Conservation (phyloP, 352 stramenopile genomes). For the Phytophthora megakarya region DNA sequence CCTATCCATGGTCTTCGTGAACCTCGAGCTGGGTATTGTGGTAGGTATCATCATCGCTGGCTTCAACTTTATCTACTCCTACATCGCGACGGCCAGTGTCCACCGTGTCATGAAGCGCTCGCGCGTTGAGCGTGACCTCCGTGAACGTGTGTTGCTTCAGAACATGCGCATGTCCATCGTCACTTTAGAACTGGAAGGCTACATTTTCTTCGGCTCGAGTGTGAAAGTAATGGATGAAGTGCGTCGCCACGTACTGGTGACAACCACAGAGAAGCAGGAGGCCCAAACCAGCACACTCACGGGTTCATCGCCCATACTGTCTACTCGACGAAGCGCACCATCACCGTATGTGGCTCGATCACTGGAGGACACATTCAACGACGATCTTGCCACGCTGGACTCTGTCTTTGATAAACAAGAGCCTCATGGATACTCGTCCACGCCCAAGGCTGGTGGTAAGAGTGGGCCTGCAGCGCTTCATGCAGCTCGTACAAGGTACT, state of each 20-base stretch:
- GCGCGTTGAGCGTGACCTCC: constrained; percentile 78
- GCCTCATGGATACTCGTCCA: constrained; percentile 46
- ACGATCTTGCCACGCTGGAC: constrained; percentile 68
- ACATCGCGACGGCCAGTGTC: constrained; percentile 72
- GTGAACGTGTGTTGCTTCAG: constrained; percentile 74
- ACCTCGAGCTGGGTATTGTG: constrained; percentile 95
- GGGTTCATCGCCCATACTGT: constrained; percentile 28
- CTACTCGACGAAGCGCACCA: constrained; percentile 12
- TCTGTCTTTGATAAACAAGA: constrained; percentile 51
- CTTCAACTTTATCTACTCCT: constrained; percentile 90
- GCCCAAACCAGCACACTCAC: constrained; percentile 30
- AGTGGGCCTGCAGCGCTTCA: constrained; percentile 45
- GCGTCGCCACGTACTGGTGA: constrained; percentile 80
- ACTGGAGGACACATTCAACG: constrained; percentile 37
- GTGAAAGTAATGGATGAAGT: constrained; percentile 91
- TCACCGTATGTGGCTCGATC: constrained; percentile 41
- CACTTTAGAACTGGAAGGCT: constrained; percentile 84
- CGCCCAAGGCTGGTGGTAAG: constrained; percentile 36
- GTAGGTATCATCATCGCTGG: constrained; percentile 90
- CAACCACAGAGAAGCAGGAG: constrained; percentile 39
- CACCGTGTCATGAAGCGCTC: constrained; percentile 82
- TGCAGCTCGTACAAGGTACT: constrained; percentile 79
- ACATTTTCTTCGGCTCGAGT: constrained; percentile 88
- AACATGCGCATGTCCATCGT: constrained; percentile 82
- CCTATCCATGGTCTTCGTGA: constrained; percentile 92